A percentile compares a stretch with the other conserved stretches of the same genome.
Evolutionary conservation across 768 basidiomycete species (phyloP).

Genomic region (Termitomyces sp.): DNA sequence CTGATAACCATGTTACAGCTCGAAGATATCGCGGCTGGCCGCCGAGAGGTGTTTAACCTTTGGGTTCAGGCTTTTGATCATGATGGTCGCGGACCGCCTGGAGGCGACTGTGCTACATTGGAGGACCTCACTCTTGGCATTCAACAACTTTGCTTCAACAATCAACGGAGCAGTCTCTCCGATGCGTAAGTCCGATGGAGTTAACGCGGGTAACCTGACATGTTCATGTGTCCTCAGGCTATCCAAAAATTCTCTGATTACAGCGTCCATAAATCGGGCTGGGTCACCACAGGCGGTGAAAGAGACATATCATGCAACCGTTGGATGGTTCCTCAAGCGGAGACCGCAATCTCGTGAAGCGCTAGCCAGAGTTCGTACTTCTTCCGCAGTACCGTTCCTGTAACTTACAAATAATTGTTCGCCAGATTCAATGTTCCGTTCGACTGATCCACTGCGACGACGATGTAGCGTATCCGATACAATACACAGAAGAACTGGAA

Average conservation of each 20-base stretch:
- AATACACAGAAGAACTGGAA: conserved; percentile 12
- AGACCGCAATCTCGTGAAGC: conserved; percentile 9
- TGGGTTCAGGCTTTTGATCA: conserved; percentile 18
- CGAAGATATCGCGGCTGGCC: conserved; percentile 15
- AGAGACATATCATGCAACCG: conserved; percentile 10
- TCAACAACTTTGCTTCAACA: conserved; percentile 17
- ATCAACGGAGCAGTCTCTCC: conserved; percentile 9
- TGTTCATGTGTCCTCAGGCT: conserved; percentile 5
- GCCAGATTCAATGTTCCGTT: conserved; percentile 18
- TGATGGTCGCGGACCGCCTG: conserved; percentile 6
- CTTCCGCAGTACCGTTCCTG: background rate
- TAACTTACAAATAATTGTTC: background rate
- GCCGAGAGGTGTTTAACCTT: conserved; percentile 15
- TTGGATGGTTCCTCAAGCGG: conserved; percentile 18
- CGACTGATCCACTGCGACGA: conserved; percentile 19
- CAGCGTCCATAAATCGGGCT: conserved; percentile 13
- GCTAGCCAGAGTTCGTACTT: conserved; percentile 11
- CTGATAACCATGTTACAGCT: conserved; percentile 11
- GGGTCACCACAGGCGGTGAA: conserved; percentile 16
- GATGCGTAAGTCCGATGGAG: conserved; percentile 10
- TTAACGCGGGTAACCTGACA: background rate
- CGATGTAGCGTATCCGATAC: conserved; percentile 21
- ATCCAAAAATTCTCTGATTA: conserved; percentile 8
- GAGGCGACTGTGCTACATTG: conserved; percentile 8
- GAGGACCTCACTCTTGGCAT: conserved; percentile 15